Base-by-base conservation (phyloP, 345 rosid species). In the Camelina neglecta region DNA sequence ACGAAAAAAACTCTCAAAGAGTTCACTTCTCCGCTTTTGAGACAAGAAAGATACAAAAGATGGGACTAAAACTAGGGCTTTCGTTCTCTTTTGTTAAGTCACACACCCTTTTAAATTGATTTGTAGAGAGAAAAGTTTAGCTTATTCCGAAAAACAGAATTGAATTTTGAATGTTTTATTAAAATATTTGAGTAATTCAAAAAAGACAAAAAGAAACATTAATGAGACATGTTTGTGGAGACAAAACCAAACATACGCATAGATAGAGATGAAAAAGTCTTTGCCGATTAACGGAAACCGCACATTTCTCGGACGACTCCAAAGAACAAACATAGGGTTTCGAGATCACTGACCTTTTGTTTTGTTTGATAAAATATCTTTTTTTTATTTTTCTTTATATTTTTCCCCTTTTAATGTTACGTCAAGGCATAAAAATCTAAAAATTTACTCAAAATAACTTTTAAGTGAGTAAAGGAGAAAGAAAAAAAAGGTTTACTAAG, bases 241-340 rank as follows among this genome's bases (percentile, higher is more conserved):
- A 78, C 66, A 71, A 58, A 72, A 60, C 77, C 50, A 64, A 77
- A 72, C 74, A 67, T 74, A 61, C 24, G 82, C 79, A 79, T 74
- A 58, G 79, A 56, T 69, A 67, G 41, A 56, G 63, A 58, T 33
- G 75, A 74, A 68, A 60, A 74, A 26, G 55, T 24, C 26, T 45
- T 67, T 51, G 74, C 51, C 60, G 51, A 54, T 60, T 73, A 78
- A 67, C 65, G 64, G 78, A 78, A 78, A 33, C 62, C 56, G 48
- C 71, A 74, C 70, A 54, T 74, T 57, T 71, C 66, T 79, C 50
- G 79, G 64, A 45, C 54, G 4, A 55, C 64, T 72, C 62, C 26
- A 79, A 64, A 74, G 71, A 79, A 62, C 65, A 69, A 68, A 39
- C 71, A 35, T 74, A 58, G 82, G 79, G 72, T 57, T 79, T 74